These are phyloP conservation scores for Heterobasidion annosum DNA, from an alignment of 1,284 basidiomycete species.

Conservation along the genomic window DNA sequence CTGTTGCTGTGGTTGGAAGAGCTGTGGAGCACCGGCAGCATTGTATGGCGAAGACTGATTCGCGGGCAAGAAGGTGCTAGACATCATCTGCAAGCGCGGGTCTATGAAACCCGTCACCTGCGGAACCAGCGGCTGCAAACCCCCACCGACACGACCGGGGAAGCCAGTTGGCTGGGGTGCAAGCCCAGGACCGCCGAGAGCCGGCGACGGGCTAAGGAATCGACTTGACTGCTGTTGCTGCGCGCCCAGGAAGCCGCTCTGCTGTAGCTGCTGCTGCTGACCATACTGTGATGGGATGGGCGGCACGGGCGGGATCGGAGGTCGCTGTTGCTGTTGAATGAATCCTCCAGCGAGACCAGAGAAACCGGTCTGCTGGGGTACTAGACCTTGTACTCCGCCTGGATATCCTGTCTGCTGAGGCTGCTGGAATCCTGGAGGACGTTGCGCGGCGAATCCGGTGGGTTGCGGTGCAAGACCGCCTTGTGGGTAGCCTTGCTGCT, in stretches of 20 bases:
- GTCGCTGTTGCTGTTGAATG: conserved; percentile 40
- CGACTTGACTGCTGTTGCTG: conserved; percentile 33
- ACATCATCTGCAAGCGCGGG: conserved; percentile 80
- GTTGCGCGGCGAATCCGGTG: conserved; percentile 27
- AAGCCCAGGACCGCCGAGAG: conserved; percentile 26
- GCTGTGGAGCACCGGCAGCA: conserved; percentile 56
- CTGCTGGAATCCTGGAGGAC: conserved; percentile 26
- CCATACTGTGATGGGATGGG: conserved; percentile 51
- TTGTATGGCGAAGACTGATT: conserved; percentile 55
- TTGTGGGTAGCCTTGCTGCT: conserved; percentile 32
- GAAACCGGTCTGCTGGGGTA: conserved; percentile 45
- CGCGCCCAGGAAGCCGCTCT: conserved; percentile 8
- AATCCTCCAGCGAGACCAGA: conserved; percentile 28
- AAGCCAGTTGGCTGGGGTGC: conserved; percentile 53
- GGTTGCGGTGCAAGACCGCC: conserved; percentile 27
- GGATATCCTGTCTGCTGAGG: conserved; percentile 40
- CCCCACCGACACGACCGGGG: conserved; percentile 26
- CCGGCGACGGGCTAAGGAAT: conserved; percentile 43
- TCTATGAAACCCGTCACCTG: conserved; percentile 82
- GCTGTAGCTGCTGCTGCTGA: conserved; percentile 25
- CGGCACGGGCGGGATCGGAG: conserved; percentile 53
- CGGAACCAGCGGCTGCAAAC: conserved; percentile 46
- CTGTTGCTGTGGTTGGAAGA: conserved; percentile 52
- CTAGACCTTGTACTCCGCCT: conserved; percentile 26
- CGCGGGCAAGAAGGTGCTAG: conserved; percentile 78